Base-by-base conservation (phyloP, 352 stramenopile species). In the Pythium angustatum region DNA sequence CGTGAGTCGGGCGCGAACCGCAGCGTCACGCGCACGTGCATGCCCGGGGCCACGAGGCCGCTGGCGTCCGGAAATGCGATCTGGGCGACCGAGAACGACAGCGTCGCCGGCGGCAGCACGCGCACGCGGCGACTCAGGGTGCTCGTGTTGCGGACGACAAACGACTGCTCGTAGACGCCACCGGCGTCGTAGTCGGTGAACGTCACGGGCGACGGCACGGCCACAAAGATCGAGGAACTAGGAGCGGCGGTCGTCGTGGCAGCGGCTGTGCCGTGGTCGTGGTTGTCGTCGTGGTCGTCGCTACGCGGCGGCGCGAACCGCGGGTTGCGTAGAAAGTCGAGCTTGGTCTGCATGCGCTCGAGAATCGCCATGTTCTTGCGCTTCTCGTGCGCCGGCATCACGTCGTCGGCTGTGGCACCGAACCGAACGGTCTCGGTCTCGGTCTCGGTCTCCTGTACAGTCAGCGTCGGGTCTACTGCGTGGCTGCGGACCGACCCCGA, bases 151-250 rank as follows among this genome's bases (percentile, higher is more conserved):
- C 81, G 82, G 1, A 94, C 28, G 19, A 81, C 77, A 34, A 91
- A 69, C 6, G 76, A 61, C 58, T 93, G 81, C 63, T 94, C 82
- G 69, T 94, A 93, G 17, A 91, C 69, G n/a, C 83, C 83, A 30
- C 77, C 82, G 19, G 81, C 75, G 45, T 91, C 83, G 59, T 92
- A 94, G 26, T 81, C 62, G 0, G 77, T 85, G 50, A 94, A 94
- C 34, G 62, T 59, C 41, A 94, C 76, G 0, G 79, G 77, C 17
- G 75, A 82, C 28, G 85, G 83, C 4, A 77, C 68, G 14, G 88
- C 72, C 2, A 73, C 67, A 44, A 92, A 92, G 38, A 68, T 73
- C 1, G n/a, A n/a, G n/a, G n/a, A n/a, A n/a, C n/a, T n/a, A n/a
- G n/a, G n/a, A n/a, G n/a, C n/a, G n/a, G n/a, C n/a, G n/a, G n/a